These are phyloP conservation scores for Hypomontagnella submonticulosa DNA, from an alignment of 495 filamentous ascomycete genomes.

Conservation along the genomic window DNA sequence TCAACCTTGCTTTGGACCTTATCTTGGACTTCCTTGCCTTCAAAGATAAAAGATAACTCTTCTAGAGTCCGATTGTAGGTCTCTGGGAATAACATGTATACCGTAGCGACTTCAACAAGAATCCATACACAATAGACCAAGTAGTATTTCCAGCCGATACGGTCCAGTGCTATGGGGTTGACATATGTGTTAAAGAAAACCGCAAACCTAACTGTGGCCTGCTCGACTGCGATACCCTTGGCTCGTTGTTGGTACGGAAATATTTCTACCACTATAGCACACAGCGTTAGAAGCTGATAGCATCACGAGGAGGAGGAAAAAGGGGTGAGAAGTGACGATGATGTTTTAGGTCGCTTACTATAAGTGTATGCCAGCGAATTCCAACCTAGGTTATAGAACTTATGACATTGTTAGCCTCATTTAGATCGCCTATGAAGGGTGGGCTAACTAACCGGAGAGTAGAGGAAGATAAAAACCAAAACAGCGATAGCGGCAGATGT, in stretches of 20 bases:
- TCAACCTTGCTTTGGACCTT: constrained; percentile 49
- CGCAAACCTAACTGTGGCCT: constrained; percentile 65
- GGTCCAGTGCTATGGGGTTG: constrained; percentile 62
- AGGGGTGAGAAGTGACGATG: not conserved
- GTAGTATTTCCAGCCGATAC: constrained; percentile 65
- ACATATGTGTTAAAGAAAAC: constrained; percentile 63
- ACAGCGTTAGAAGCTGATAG: constrained; percentile 6
- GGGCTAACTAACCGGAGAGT: constrained; percentile 56
- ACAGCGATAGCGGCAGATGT: constrained; percentile 60
- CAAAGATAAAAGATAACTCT: constrained; percentile 56
- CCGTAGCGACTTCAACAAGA: constrained; percentile 62
- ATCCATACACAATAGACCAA: constrained; percentile 69
- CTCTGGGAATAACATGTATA: constrained; percentile 71
- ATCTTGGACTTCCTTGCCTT: constrained; percentile 52
- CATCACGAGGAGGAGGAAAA: not conserved
- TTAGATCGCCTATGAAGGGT: not conserved
- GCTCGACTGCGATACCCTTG: constrained; percentile 68
- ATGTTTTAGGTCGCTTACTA: constrained; percentile 22
- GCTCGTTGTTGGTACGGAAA: constrained; percentile 69
- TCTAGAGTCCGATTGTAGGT: constrained; percentile 65
- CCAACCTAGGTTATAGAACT: constrained; percentile 71
- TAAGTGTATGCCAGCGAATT: constrained; percentile 69
- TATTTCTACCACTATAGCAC: constrained; percentile 63
- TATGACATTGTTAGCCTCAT: constrained; percentile 7
- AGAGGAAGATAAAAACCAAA: constrained; percentile 70